These are phyloP conservation scores for Dioscorea alata DNA, from an alignment of 106 monocot genomes.

Conservation along the genomic window DNA sequence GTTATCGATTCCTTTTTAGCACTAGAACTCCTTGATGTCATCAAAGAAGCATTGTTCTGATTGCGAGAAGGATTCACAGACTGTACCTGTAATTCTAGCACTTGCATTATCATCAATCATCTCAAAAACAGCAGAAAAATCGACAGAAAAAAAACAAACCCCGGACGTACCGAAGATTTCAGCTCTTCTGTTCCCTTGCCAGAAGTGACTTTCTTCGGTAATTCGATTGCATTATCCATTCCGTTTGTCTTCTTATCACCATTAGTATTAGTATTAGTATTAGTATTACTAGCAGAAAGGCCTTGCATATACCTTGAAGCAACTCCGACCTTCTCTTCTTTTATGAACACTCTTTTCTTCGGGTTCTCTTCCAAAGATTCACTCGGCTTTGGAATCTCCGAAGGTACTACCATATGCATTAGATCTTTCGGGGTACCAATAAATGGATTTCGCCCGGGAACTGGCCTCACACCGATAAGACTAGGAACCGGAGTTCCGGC, in stretches of 20 bases:
- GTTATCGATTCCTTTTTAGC: slow-evolving; percentile 13
- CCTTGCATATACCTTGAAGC: slow-evolving; percentile 79
- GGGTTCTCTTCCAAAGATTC: slow-evolving; percentile 18
- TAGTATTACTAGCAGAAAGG: slow-evolving; percentile 26
- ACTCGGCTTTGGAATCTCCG: slow-evolving; percentile 16
- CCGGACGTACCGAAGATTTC: slow-evolving; percentile 41
- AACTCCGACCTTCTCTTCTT: slow-evolving; percentile 66
- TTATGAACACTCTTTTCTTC: slow-evolving; percentile 58
- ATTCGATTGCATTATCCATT: slow-evolving; percentile 1
- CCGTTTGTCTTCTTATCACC: slow-evolving; percentile 26
- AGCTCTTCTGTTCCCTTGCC: slow-evolving; percentile 33
- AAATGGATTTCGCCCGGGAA: slow-evolving; percentile 71
- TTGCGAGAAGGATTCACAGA: slow-evolving; percentile 12
- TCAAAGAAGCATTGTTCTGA: neutral
- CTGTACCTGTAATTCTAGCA: slow-evolving; percentile 53
- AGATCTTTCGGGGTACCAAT: slow-evolving; percentile 87
- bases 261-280: slow-evolving; percentile 12
- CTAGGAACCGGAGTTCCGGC: slow-evolving; percentile 68
- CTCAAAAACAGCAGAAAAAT: neutral
- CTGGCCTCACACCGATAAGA: slow-evolving; percentile 68
- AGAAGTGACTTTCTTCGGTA: slow-evolving; percentile 17
- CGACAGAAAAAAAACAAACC: neutral
- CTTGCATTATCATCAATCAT: slow-evolving; percentile 20
- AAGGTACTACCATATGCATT: slow-evolving; percentile 59
- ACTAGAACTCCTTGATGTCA: slow-evolving; percentile 5